Conservation (phyloP, 2,329 filamentous ascomycete genomes). For the Calonectria crousiana region DNA sequence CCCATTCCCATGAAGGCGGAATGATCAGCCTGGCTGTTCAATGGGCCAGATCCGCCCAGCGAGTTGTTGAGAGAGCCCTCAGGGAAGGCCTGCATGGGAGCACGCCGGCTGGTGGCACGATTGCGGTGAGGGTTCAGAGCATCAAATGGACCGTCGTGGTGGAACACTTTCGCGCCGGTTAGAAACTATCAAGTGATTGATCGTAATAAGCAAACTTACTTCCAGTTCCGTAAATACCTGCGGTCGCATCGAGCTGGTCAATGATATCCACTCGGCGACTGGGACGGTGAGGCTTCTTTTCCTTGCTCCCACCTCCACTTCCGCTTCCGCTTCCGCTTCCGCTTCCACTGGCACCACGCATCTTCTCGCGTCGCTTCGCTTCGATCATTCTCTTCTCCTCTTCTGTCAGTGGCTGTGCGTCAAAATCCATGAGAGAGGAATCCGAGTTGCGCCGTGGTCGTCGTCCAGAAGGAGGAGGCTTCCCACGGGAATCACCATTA, state of each 20-base stretch:
- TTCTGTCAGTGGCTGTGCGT: conserved; percentile 69
- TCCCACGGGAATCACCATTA: conserved; percentile 51
- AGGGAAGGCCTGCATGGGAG: conserved; percentile 97
- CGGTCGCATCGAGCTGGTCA: conserved; percentile 95
- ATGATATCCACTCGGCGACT: conserved; percentile 83
- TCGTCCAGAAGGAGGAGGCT: conserved; percentile 50
- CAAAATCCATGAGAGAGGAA: conserved; percentile 74
- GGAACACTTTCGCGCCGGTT: conserved; percentile 78
- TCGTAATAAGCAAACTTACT: conserved; percentile 66
- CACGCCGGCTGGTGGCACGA: conserved; percentile 81
- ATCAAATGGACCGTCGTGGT: conserved; percentile 97
- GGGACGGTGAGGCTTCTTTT: conserved; percentile 51
- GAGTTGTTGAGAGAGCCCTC: conserved; percentile 93
- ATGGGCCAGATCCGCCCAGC: conserved; percentile 86
- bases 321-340: conserved; percentile 57
- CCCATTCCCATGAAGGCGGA: conserved; percentile 86
- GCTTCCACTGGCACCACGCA: conserved; percentile 53
- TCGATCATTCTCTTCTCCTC: conserved; percentile 59
- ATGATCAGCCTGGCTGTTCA: conserved; percentile 86
- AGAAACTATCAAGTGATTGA: background rate
- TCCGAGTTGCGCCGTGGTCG: conserved; percentile 82
- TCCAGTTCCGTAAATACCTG: conserved; percentile 93
- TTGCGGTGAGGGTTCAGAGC: conserved; percentile 96
- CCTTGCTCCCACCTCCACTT: conserved; percentile 63
- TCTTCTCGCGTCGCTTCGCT: conserved; percentile 47